These are phyloP conservation scores for Pleurotus cornucopiae DNA, from an alignment of 768 basidiomycete species.

Conservation along the genomic window DNA sequence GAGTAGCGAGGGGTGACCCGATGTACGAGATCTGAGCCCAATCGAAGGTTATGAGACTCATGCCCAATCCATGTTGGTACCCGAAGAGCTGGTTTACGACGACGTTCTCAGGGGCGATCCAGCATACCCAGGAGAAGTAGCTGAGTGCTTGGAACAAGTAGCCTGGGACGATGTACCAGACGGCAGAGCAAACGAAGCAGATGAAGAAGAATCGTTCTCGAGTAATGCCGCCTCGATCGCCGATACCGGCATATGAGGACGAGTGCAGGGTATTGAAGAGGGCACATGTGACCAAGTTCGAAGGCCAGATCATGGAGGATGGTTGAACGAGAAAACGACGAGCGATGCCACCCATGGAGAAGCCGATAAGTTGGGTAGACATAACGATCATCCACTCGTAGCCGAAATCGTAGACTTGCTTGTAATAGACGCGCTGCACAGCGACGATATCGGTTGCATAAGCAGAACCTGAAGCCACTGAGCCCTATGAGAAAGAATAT, in stretches of 20 bases:
- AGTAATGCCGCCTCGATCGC: conserved; percentile 54
- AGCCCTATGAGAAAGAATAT: conserved; percentile 30
- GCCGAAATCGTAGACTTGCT: conserved; percentile 54
- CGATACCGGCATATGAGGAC: conserved; percentile 59
- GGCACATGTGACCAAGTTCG: conserved; percentile 66
- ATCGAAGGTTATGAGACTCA: conserved; percentile 45
- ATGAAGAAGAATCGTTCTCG: conserved; percentile 70
- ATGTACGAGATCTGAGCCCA: conserved; percentile 62
- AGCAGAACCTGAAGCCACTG: conserved; percentile 53
- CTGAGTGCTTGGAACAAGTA: conserved; percentile 47
- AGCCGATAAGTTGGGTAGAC: conserved; percentile 67
- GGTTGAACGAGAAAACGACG: conserved; percentile 73
- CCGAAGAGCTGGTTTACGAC: conserved; percentile 45
- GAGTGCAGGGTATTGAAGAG: conserved; percentile 76
- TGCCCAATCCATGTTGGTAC: conserved; percentile 44
- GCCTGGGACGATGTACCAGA: conserved; percentile 50
- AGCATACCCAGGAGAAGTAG: conserved; percentile 58
- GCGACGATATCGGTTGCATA: conserved; percentile 73
- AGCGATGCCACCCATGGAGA: conserved; percentile 70
- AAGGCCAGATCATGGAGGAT: conserved; percentile 63
- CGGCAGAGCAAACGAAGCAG: conserved; percentile 48
- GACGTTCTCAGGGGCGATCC: conserved; percentile 46
- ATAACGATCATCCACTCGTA: conserved; percentile 75
- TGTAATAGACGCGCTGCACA: conserved; percentile 63
- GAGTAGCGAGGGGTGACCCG: conserved; percentile 53